phyloP scores from a whole-genome alignment of 2,329 filamentous ascomycete species.

The Botrytis fabae region DNA sequence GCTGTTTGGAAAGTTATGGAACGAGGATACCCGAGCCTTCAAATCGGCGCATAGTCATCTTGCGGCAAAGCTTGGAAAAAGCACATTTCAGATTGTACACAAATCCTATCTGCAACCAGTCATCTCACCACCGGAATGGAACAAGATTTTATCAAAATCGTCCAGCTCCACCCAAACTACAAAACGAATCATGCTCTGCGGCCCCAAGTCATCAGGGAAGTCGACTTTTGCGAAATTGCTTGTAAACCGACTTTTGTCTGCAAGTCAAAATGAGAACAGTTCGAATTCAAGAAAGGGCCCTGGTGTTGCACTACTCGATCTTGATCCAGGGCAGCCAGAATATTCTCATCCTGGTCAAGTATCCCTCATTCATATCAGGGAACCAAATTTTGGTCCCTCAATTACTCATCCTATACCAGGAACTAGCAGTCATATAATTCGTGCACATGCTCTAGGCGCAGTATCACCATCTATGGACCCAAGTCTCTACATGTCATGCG shows the following conservation, averaged over 20 bases:
- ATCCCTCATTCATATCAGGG: conserved; percentile 61
- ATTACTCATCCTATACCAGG: conserved; percentile 59
- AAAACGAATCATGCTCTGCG: conserved; percentile 59
- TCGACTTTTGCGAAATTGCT: conserved; percentile 71
- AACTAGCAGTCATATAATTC: conserved; percentile 47
- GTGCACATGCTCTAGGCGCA: conserved; percentile 66
- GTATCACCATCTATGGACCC: conserved; percentile 66
- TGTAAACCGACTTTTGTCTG: conserved; percentile 59
- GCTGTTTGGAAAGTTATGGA: conserved; percentile 67
- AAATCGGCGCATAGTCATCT: conserved; percentile 23
- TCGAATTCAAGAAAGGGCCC: conserved; percentile 25
- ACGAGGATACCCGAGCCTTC: conserved; percentile 44
- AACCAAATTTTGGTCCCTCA: conserved; percentile 64
- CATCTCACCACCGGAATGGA: conserved; percentile 59
- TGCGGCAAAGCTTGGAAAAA: conserved; percentile 32
- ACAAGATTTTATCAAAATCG: conserved; percentile 44
- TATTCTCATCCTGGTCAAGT: conserved; percentile 69
- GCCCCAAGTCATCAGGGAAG: conserved; percentile 72
- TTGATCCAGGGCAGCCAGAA: conserved; percentile 77
- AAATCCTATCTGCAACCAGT: conserved; percentile 54
- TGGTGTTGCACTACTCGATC: conserved; percentile 60
- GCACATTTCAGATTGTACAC: conserved; percentile 56
- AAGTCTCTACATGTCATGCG: conserved; percentile 65
- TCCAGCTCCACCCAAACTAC: conserved; percentile 41
- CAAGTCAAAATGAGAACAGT: neutral